These are phyloP conservation scores for Solanum appendiculatum DNA, from an alignment of 257 asterid species.

Conservation along the genomic window DNA sequence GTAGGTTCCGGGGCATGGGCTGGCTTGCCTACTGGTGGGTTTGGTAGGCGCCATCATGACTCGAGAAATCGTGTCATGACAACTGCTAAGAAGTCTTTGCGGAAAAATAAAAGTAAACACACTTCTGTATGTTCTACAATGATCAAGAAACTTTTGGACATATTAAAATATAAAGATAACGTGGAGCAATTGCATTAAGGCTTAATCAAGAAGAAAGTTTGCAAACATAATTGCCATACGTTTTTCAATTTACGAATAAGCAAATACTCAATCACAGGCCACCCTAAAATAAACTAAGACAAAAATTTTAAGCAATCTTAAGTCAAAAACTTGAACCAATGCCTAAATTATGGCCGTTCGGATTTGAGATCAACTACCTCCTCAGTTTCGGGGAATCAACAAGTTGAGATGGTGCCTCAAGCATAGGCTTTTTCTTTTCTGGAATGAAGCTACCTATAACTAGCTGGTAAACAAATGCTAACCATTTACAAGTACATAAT, in stretches of 20 bases:
- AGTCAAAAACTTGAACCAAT: not conserved
- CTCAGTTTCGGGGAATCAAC: not conserved
- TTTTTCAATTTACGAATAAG: no score
- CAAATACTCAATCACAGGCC: no score
- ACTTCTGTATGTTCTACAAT: not conserved
- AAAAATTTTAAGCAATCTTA: not conserved
- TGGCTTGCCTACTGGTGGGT: no score
- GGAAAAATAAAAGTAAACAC: not conserved
- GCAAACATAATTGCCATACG: not conserved
- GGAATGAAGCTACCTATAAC: not conserved
- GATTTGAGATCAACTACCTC: no score
- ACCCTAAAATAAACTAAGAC: no score
- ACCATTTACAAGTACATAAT: not conserved
- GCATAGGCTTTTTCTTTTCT: not conserved
- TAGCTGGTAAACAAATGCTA: not conserved
- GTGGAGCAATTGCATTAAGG: not conserved
- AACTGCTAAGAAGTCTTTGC: no score
- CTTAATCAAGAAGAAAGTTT: not conserved
- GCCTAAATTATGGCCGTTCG: no score
- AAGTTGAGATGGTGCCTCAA: not conserved
- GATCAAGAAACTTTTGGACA: not conserved
- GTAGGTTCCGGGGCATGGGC: no score
- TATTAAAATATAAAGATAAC: not conserved
- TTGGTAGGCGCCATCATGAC: no score
- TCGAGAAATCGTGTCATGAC: no score